Conservation (phyloP, 2,329 filamentous ascomycete species). For the Trichoderma guizhouense region DNA sequence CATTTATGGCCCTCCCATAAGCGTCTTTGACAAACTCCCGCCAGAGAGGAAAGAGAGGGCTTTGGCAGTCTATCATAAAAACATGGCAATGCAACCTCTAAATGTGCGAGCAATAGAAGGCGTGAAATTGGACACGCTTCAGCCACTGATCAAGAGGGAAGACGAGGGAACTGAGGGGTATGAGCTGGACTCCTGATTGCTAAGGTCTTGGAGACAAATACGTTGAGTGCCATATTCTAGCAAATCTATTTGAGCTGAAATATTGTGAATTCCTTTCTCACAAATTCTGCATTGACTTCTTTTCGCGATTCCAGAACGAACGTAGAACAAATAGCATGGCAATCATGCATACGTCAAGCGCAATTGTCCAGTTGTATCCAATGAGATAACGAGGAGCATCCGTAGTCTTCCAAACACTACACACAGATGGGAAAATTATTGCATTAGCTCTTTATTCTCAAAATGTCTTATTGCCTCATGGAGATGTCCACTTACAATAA, state of each 20-base stretch:
- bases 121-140: slow-evolving; percentile 16
- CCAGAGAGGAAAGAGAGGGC: slow-evolving; percentile 25
- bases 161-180: slow-evolving; percentile 29
- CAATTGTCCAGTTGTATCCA: slow-evolving; percentile 34
- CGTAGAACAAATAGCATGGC: slow-evolving; percentile 22
- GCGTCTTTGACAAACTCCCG: slow-evolving; percentile 27
- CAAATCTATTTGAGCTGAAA: background rate
- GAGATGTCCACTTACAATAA: slow-evolving; percentile 25
- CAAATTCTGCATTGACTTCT: background rate
- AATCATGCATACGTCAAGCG: slow-evolving; percentile 26
- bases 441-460: background rate
- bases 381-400: slow-evolving; percentile 39
- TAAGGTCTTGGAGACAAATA: background rate
- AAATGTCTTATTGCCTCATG: background rate
- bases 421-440: background rate
- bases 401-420: slow-evolving; percentile 30
- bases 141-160: slow-evolving; percentile 19
- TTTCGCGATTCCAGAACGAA: background rate
- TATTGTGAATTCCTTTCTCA: background rate
- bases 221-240: accelerated
- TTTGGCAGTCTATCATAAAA: slow-evolving; percentile 23
- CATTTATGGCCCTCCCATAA: slow-evolving; percentile 30
- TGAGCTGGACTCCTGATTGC: slow-evolving; percentile 12
- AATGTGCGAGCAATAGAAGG: slow-evolving; percentile 26
- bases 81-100: slow-evolving; percentile 28